Conservation (phyloP, 2,329 filamentous ascomycete genomes). For the Diaporthe nobilis region DNA sequence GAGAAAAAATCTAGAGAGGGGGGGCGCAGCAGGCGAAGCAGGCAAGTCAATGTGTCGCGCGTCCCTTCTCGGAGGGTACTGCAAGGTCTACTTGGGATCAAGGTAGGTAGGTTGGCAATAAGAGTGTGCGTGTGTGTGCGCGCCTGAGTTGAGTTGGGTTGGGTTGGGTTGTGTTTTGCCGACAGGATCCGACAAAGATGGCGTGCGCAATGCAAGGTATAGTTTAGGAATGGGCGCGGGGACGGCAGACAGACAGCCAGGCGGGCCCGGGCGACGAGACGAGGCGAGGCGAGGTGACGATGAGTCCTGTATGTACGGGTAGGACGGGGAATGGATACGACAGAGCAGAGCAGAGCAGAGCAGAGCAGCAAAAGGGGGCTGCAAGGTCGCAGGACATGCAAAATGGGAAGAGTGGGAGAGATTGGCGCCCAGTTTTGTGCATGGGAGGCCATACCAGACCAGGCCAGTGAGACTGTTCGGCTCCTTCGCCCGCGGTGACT, state of each 20-base stretch:
- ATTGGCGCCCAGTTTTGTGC: conserved; percentile 37
- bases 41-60: conserved; percentile 28
- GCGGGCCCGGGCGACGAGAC: background rate
- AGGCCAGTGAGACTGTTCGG: conserved; percentile 29
- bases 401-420: conserved; percentile 21
- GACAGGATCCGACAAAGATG: conserved; percentile 34
- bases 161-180: conserved; percentile 20
- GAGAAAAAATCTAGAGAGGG: background rate
- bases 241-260: conserved; percentile 10
- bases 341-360: conserved; percentile 14
- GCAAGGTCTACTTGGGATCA: conserved; percentile 28
- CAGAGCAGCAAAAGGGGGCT: conserved; percentile 31
- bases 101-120: background rate
- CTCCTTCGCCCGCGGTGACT: conserved; percentile 8
- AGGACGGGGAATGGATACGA: background rate
- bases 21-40: conserved; percentile 14
- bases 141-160: conserved; percentile 19
- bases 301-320: conserved; percentile 8
- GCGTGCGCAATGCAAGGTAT: conserved; percentile 24
- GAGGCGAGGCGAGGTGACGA: background rate
- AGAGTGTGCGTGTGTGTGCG: background rate
- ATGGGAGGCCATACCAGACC: conserved; percentile 21
- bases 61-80: background rate
- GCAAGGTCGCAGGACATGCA: conserved; percentile 24
- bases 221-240: conserved; percentile 6